Base-by-base conservation (phyloP, 257 asterid species). In the Nicotiana benthamiana region DNA sequence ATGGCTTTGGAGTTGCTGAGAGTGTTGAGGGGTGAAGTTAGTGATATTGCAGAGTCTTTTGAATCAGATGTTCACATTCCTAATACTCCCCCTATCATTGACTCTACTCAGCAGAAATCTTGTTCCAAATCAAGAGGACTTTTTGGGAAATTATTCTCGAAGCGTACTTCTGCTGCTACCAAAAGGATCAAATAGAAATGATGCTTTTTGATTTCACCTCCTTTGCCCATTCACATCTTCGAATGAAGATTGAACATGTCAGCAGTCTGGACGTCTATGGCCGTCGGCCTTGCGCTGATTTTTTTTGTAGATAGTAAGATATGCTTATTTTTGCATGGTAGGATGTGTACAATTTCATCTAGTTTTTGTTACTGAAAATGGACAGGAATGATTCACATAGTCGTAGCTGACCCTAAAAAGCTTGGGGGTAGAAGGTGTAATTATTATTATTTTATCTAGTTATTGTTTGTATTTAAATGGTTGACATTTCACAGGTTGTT, bases 1-100 rank as follows among this genome's bases (percentile, higher is more conserved):
- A 91, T 86, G 93, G 93, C 98, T 5, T 13, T 82, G 85, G 99
- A 93, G 85, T 80, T 95, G 52, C 86, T 90, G 46, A 86, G 96
- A 81, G 86, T 92, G 56, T 81, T 94, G 83, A 86, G 83, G 80
- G 92, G 86, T 16, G 96, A 87, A 70, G 54, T 79, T 12, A 59
- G 52, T 62, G 80, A 84, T 13, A 48, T 18, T 4, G 87, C 36
- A 80, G 90, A 88, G 48, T 75, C 76, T 79, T 53, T 81, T 24
- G 85, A 13, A 63, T 24, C 92, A 4, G 83, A 82, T 27, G 43
- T 84, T 30, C 51, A 77, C 15, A 54, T 43, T 59, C 28, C 48
- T 5, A 52, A 27, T 53, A 80, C 77, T 34, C 53, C 60, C 43
- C 53, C 61, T 10, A 75, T 57, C 82, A 53, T 74, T 60, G 84